Evolutionary conservation across 495 filamentous ascomycete genomes (phyloP), one percentile per base, ranked within the genome.

Genomic region (Apiosordaria backusii): DNA sequence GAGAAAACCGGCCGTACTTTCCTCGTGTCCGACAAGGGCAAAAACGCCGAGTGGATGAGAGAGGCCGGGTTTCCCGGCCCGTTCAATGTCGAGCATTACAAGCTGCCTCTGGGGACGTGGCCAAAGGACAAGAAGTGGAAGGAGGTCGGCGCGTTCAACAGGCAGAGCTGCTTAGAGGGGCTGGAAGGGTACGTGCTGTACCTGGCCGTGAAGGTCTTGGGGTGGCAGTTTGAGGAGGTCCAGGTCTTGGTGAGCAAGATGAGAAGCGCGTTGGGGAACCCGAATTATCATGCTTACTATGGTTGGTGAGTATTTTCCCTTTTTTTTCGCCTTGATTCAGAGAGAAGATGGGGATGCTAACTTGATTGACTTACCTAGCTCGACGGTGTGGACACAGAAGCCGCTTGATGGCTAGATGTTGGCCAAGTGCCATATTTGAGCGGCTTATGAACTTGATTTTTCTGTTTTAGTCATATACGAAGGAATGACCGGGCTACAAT

Each of bases 61-160:
- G 78, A 81, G 22, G 76, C 84, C 0, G 87, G 87, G 2, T 89
- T 87, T 64, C 76, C 80, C 5, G 61, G 18, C 78, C 82, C 86
- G 65, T 75, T 88, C n/a, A 67, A 80, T 57, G 76, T 80, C 64
- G 71, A 74, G n/a, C 45, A 77, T 3, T 69, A 74, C 63, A 85
- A 82, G 67, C 63, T 84, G 9, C 86, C 85, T 4, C 77, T 78
- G 10, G 87, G 86, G 29, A 72, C 74, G 0, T 89, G 86, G 86
- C 79, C 82, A 0, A 74, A 74, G 35, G 81, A 88, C 54, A 59
- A 52, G 35, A 61, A 68, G 63, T 75, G 78, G 68, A 81, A 77
- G 66, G 80, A 83, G 68, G 67, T 76, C 45, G 74, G 77, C 7
- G 23, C 55, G 70, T 78, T 72, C 66, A 76, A 76, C 65, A 58